These are phyloP conservation scores for Colletotrichum tropicale DNA, from an alignment of 2,329 filamentous ascomycete genomes.

Conservation along the genomic window DNA sequence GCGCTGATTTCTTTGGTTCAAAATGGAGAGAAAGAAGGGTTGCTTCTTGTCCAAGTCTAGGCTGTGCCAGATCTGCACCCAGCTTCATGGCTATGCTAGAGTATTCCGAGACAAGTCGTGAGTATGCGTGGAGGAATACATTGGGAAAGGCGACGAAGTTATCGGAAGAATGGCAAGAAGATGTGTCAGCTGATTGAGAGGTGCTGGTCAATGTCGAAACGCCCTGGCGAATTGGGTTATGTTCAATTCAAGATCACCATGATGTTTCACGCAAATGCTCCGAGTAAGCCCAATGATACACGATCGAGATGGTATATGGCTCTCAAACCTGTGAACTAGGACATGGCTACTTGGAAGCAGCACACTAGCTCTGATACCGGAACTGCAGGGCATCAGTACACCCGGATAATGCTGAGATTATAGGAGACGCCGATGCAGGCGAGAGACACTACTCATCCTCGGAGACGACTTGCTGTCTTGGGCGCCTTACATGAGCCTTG, in stretches of 20 bases:
- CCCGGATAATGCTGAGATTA: background rate
- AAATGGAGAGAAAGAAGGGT: too few relatives aligned
- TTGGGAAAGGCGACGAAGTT: background rate
- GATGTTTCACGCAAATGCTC: rapidly evolving
- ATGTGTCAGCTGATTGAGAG: too few relatives aligned
- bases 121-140: background rate
- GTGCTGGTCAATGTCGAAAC: too few relatives aligned
- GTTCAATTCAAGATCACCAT: rapidly evolving
- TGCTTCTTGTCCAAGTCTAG: too few relatives aligned
- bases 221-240: too few relatives aligned
- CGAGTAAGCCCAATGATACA: background rate
- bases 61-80: rapidly evolving
- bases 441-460: background rate
- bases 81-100: background rate
- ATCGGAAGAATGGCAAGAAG: rapidly evolving
- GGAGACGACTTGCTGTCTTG: background rate
- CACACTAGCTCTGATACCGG: background rate
- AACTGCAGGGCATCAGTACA: background rate
- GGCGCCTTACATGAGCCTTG: rapidly evolving
- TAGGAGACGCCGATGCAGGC: background rate
- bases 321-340: background rate
- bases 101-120: rapidly evolving
- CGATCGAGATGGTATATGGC: rapidly evolving
- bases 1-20: too few relatives aligned
- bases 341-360: background rate